Conservation (phyloP, 176 grass and related monocot genomes). For the Carex myosuroides region DNA sequence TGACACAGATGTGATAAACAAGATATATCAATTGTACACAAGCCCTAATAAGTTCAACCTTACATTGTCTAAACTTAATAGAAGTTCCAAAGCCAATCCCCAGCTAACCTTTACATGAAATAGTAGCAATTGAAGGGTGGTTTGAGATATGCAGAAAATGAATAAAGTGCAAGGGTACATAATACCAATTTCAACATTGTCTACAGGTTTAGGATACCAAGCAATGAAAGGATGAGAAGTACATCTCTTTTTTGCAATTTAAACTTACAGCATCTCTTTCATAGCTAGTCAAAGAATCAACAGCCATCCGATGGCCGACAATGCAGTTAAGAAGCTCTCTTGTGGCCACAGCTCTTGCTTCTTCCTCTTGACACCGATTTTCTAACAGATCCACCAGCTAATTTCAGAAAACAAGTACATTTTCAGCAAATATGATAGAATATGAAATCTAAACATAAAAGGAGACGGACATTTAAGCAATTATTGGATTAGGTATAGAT, state of each 20-base stretch:
- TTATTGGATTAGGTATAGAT: not conserved
- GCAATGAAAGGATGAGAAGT: not conserved
- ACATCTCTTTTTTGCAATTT: not conserved
- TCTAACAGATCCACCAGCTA: conserved; percentile 98
- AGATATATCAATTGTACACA: not conserved
- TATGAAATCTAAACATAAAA: not conserved
- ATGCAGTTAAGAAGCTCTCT: conserved; percentile 70
- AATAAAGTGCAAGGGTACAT: not conserved
- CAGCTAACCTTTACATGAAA: not conserved
- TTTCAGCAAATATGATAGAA: not conserved
- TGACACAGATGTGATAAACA: not conserved
- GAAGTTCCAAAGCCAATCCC: not conserved
- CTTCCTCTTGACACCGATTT: conserved; percentile 82
- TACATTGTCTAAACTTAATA: not conserved
- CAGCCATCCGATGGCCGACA: conserved; percentile 48
- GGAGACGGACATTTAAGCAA: not conserved
- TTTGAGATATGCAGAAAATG: not conserved
- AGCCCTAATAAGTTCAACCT: not conserved
- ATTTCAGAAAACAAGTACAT: not conserved
- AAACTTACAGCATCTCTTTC: conserved; percentile 65
- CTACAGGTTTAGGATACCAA: not conserved
- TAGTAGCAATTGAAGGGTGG: not conserved
- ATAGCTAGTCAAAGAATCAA: conserved; percentile 43
- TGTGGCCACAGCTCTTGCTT: conserved; percentile 56
- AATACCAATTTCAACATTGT: conserved; percentile 11